Base-by-base conservation (phyloP, 208 protist genomes). In the Novymonas esmeraldas region DNA sequence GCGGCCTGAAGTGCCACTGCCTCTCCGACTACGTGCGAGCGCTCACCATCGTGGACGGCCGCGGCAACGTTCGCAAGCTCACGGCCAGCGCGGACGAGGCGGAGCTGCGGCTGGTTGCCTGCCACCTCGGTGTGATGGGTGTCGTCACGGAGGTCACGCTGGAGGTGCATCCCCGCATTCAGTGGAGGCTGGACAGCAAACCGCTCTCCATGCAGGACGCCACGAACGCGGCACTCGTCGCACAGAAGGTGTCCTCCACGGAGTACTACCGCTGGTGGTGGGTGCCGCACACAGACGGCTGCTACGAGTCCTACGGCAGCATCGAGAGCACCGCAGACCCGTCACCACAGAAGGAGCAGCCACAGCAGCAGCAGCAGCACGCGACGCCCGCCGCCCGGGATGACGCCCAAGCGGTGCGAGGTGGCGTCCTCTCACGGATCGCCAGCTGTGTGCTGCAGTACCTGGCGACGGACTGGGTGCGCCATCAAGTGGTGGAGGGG, bases 251-350 rank as follows among this genome's bases (percentile, higher is more conserved):
- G 41, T 16, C 9, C 29, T 48, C 64, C 20, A 64, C 59, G 31
- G 81, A 83, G 51, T 90, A 90, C 70, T 93, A 90, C 72, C 78
- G 83, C 28, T 88, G 88, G 49, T 93, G 85, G 82, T 93, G 87
- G 84, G 79, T 89, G 55, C 87, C 84, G n/a, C 85, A 93, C 66
- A 93, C 87, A 14, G 62, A 81, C n/a, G 60, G 58, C 16, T 93
- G 87, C 70, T 93, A 85, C 64, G 81, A 93, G 62, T 87, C 87
- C 24, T 78, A 82, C 55, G 81, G 79, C 46, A 61, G 41, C 42
- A 22, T 78, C 14, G 64, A 83, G 55, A 26, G 11, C 55, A 24
- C 36, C 31, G 64, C 34, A 49, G 36, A 38, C 13, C 24, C 16
- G 14, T 64, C 41, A 26, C 14, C n/a, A n/a, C n/a, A n/a, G n/a